Evolutionary conservation across 305 asterid species (phyloP).

Genomic region (Nicotiana rustica): DNA sequence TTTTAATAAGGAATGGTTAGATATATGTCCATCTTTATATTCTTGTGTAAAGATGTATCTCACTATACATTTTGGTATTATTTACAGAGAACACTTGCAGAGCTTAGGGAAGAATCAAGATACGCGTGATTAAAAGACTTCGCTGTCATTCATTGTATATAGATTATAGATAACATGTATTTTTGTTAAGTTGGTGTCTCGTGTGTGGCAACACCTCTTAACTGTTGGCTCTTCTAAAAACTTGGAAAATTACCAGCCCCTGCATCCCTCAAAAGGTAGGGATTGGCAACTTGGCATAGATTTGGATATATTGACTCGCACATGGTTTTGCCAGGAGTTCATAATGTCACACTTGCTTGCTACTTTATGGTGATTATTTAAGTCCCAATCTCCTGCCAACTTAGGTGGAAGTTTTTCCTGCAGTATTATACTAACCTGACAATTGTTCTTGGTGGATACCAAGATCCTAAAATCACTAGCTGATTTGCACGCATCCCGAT

Average conservation of each 20-base stretch:
- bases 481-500: neutral
- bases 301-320: neutral
- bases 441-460: slow-evolving; percentile 16
- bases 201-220: neutral
- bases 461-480: slow-evolving; percentile 8
- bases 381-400: neutral
- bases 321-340: neutral
- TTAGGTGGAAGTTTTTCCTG: slow-evolving; percentile 22
- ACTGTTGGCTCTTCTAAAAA: neutral
- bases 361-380: slow-evolving; percentile 28
- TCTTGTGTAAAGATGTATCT: neutral
- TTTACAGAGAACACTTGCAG: slow-evolving; percentile 27
- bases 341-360: slow-evolving; percentile 24
- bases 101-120: neutral
- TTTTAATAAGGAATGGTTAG: neutral
- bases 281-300: neutral
- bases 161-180: neutral
- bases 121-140: neutral
- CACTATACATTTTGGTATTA: neutral
- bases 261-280: neutral
- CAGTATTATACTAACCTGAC: slow-evolving; percentile 12
- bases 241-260: neutral
- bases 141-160: neutral
- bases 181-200: neutral
- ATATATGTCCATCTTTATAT: neutral